phyloP scores from a whole-genome alignment of 2,329 filamentous ascomycete species.

The Pseudogymnoascus sp. region DNA sequence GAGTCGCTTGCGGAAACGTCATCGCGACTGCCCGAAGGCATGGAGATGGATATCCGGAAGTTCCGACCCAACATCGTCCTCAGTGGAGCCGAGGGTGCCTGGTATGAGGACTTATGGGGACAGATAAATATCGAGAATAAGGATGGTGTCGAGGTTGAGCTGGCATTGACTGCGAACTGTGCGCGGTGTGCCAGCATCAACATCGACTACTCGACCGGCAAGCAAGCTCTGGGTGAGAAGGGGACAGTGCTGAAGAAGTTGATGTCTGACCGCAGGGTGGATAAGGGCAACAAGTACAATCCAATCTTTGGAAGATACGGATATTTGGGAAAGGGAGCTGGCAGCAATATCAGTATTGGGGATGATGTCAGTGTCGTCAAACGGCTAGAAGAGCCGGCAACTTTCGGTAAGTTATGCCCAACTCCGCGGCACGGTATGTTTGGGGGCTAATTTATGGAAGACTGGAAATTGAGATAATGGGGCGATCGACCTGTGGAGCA shows the following conservation, averaged over 20 bases:
- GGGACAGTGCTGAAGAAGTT: conserved; percentile 62
- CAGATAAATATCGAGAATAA: conserved; percentile 41
- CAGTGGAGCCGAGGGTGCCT: conserved; percentile 46
- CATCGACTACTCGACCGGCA: conserved; percentile 61
- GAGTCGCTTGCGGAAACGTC: conserved; percentile 63
- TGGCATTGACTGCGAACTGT: conserved; percentile 62
- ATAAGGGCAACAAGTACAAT: conserved; percentile 57
- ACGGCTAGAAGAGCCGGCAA: conserved; percentile 36
- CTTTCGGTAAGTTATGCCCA: conserved; percentile 36
- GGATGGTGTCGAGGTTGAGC: conserved; percentile 22
- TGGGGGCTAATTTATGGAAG: not conserved
- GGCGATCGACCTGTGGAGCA: not conserved
- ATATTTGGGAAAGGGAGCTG: conserved; percentile 39
- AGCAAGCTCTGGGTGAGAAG: conserved; percentile 44
- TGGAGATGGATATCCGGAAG: conserved; percentile 54
- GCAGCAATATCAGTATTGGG: conserved; percentile 35
- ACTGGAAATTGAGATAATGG: not conserved
- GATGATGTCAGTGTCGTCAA: conserved; percentile 39
- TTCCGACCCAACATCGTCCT: conserved; percentile 69
- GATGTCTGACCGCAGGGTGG: conserved; percentile 62
- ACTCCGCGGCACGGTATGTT: not conserved
- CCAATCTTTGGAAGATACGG: conserved; percentile 69
- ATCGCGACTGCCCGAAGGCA: conserved; percentile 40
- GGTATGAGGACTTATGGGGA: conserved; percentile 67
- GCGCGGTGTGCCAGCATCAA: conserved; percentile 61